Evolutionary conservation across 1,284 basidiomycete species (phyloP), one percentile per base, ranked within the genome.

Genomic region (Veloporphyrellus conicus): DNA sequence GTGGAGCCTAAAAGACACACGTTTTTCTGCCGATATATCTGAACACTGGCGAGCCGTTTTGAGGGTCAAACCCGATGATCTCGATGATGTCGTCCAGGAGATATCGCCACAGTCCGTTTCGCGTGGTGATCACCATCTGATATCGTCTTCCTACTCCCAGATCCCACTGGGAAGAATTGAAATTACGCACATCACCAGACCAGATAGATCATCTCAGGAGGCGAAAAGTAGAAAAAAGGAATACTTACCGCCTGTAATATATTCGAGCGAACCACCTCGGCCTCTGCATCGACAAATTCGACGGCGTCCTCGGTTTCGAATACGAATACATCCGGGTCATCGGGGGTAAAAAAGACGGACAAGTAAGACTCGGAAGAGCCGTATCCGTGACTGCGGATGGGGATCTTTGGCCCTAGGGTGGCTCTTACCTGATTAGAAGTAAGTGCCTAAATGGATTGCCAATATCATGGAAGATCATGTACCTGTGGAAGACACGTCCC

Each of bases 21-120:
- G 45, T 42, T 31, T 50, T 48, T 28, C 57, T 45, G 20, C 54
- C 52, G 9, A 47, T 6, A 19, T 45, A 52, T 29, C 38, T 49
- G 40, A 58, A 45, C 25, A 58, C 18, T 1, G 54, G 49, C 1
- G 45, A 41, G 25, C 53, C 52, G 16, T 48, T 48, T n/a, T 41
- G 37, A n/a, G 46, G 46, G 22, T 42, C 49, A 31, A 58, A 59
- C 4, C 57, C 57, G 2, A 52, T 6, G 5, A 59, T 41, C 19
- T 53, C 42, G 8, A 59, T 41, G 25, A 59, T 39, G 20, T 56
- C 57, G 25, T 49, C 57, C 12, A 59, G 18, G 6, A 47, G 40
- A 33, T 58, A 58, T 28, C 57, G 31, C 57, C 57, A 58, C 22
- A 54, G 22, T 8, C 54, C 57, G 10, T 52, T 45, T 44, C 48